Base-by-base conservation (phyloP, 225 moss, liverwort and hornwort genomes). In the Ulota crispa region DNA sequence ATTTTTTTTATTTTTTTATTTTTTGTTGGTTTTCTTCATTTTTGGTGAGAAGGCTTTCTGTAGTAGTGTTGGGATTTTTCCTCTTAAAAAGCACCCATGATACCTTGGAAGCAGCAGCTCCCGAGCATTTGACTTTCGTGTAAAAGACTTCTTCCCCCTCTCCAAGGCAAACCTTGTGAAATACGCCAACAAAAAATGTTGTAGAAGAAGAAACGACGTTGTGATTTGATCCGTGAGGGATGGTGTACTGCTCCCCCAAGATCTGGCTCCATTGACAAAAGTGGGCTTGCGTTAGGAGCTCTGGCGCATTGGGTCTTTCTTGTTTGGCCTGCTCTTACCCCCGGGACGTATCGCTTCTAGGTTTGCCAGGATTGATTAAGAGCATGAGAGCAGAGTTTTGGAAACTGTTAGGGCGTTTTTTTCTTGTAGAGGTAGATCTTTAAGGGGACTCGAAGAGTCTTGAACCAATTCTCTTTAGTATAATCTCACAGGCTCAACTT, bases 61-160 rank as follows among this genome's bases (percentile, higher is more conserved):
- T 55, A 45, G 32, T 55, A 45, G 85, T 68, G 81, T 55, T 55
- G 52, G 73, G 68, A 54, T 73, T 84, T 39, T 70, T 42, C 10
- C 21, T 16, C 31, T 5, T 72, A 54, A 65, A 56, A 34, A 34
- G 71, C 11, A 52, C 54, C 54, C 42, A 36, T 31, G 31, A 12
- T 61, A 14, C 21, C 13, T 59, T 32, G 50, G 23, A 56, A 54
- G 76, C 57, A 18, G 68, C 20, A 72, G 78, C 81, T 73, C 20
- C 68, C 68, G 78, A 68, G 66, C 78, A 76, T 80, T 62, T 70
- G 76, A 54, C 61, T 70, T 57, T 68, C 60, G 31, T 23, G 68
- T 72, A 52, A 68, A 76, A 76, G 83, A 60, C 77, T 82, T 85
- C 82, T 79, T 87, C 75, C 78, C 71, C 81, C 66, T 75, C 7